Conservation (phyloP, 768 basidiomycete genomes). For the Tricholoma matsutake region DNA sequence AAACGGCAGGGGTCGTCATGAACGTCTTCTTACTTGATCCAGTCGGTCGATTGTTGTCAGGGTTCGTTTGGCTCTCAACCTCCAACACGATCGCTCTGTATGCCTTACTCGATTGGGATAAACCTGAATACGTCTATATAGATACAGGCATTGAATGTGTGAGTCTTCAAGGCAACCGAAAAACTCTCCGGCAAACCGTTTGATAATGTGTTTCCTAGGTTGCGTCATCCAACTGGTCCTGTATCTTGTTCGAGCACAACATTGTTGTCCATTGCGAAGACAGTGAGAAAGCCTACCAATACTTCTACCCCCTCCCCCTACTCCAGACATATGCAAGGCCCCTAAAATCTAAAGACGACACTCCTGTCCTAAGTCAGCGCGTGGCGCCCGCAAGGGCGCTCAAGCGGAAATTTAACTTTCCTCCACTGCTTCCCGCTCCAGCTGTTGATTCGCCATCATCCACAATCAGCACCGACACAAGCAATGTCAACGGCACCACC, state of each 20-base stretch:
- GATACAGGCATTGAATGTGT: slow-evolving; percentile 76
- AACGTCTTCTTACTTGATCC: slow-evolving; percentile 76
- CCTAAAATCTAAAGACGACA: slow-evolving; percentile 25
- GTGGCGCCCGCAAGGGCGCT: slow-evolving; percentile 45
- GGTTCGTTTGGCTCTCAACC: slow-evolving; percentile 64
- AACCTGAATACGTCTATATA: slow-evolving; percentile 64
- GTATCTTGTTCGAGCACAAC: slow-evolving; percentile 59
- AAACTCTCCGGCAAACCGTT: neutral
- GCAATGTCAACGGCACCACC: slow-evolving; percentile 4
- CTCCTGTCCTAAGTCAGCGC: slow-evolving; percentile 38
- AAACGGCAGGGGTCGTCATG: slow-evolving; percentile 68
- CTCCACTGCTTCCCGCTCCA: slow-evolving; percentile 17
- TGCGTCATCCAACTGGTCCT: slow-evolving; percentile 74
- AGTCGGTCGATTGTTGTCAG: slow-evolving; percentile 53
- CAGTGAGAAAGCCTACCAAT: slow-evolving; percentile 58
- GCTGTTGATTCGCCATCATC: neutral
- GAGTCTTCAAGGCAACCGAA: slow-evolving; percentile 26
- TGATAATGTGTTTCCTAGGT: slow-evolving; percentile 33
- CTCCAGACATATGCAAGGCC: slow-evolving; percentile 31
- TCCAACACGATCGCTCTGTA: slow-evolving; percentile 59
- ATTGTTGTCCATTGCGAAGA: slow-evolving; percentile 78
- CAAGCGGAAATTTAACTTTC: slow-evolving; percentile 53
- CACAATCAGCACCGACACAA: neutral
- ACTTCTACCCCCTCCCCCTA: slow-evolving; percentile 60
- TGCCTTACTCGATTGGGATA: slow-evolving; percentile 63